Percentiles rank a stretch among this genome's conserved stretches.
Evolutionary conservation across 306 rosid genomes (phyloP).

Genomic region (Carpinus fangiana): DNA sequence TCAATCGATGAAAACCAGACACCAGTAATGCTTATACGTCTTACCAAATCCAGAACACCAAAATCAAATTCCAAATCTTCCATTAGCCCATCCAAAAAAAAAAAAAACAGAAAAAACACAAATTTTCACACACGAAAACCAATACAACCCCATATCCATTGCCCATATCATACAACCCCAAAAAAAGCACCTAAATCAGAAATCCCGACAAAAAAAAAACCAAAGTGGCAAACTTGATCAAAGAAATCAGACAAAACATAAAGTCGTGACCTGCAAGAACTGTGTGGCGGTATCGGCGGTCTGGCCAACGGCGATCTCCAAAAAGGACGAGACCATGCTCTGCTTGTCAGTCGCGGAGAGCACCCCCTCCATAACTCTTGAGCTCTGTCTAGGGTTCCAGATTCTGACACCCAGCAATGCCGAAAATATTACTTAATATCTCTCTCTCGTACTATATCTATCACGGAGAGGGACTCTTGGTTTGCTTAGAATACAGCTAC

Average conservation of each 20-base stretch:
- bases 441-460: too few relatives aligned
- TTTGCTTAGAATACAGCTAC: too few relatives aligned
- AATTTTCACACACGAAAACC: neutral
- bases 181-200: neutral
- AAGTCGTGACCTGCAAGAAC: slow-evolving; percentile 42
- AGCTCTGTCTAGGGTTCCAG: neutral
- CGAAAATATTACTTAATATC: neutral
- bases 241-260: neutral
- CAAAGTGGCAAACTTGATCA: neutral
- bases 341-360: slow-evolving; percentile 45
- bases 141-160: neutral
- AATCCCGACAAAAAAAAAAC: neutral
- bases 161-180: neutral
- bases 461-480: too few relatives aligned
- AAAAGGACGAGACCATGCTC: slow-evolving; percentile 45
- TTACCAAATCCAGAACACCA: neutral
- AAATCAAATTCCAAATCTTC: neutral
- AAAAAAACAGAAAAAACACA: neutral
- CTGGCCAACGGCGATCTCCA: slow-evolving; percentile 62
- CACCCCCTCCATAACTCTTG: slow-evolving; percentile 34
- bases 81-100: neutral
- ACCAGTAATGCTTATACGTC: neutral
- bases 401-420: neutral
- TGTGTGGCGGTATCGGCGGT: slow-evolving; percentile 49
- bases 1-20: neutral